Evolutionary conservation across 2,329 filamentous ascomycete genomes (phyloP).

Genomic region (Curvularia sp.): DNA sequence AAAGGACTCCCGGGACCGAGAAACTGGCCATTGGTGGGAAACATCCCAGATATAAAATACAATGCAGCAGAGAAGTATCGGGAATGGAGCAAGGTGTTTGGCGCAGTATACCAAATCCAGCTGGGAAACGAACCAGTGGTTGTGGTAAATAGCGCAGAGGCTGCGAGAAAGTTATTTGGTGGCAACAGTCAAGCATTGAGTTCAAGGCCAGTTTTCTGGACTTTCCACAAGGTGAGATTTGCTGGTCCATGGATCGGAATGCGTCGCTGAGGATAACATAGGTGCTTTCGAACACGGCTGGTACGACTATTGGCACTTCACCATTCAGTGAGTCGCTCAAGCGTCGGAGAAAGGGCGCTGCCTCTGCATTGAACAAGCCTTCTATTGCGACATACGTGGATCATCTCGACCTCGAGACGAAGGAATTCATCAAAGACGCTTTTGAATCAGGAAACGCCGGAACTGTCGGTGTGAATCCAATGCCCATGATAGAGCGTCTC

Average conservation of each 20-base stretch:
- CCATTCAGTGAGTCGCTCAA: constrained; percentile 71
- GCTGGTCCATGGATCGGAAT: not conserved
- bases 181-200: constrained; percentile 53
- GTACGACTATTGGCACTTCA: constrained; percentile 72
- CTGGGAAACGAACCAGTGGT: constrained; percentile 55
- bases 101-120: constrained; percentile 56
- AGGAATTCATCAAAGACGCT: constrained; percentile 68
- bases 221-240: constrained; percentile 53
- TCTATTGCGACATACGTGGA: constrained; percentile 68
- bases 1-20: constrained; percentile 50
- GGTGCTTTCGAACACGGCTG: constrained; percentile 69
- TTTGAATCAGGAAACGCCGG: constrained; percentile 65
- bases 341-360: constrained; percentile 68
- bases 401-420: constrained; percentile 68
- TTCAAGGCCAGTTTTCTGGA: constrained; percentile 54
- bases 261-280: constrained; percentile 32
- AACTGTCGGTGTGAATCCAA: constrained; percentile 63
- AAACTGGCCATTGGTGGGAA: constrained; percentile 52
- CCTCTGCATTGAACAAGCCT: constrained; percentile 69
- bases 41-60: constrained; percentile 53
- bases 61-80: constrained; percentile 55
- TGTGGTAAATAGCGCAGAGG: constrained; percentile 53
- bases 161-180: constrained; percentile 53
- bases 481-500: constrained; percentile 72
- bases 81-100: constrained; percentile 52